Percentiles rank a stretch among this genome's conserved stretches.
These are phyloP conservation scores for Eucalyptus coolabah DNA, from an alignment of 345 rosid genomes.

Conservation along the genomic window DNA sequence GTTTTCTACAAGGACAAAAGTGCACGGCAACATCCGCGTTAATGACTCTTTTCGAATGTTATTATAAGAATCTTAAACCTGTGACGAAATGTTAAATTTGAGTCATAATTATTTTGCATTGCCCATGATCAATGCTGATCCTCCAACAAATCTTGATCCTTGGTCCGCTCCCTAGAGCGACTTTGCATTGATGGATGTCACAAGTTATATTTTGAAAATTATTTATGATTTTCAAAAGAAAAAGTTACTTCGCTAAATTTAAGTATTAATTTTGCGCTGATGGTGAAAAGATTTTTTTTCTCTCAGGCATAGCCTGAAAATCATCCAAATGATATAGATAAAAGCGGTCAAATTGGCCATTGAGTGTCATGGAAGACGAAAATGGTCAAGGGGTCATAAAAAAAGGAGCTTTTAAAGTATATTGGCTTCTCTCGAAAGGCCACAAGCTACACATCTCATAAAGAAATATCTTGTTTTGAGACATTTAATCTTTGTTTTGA, in stretches of 20 bases:
- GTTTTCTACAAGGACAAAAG: background rate
- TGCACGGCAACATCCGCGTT: background rate
- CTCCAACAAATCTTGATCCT: accelerated
- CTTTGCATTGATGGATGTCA: background rate
- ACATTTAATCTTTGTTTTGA: background rate
- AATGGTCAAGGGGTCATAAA: background rate
- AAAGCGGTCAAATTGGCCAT: background rate
- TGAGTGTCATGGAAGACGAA: background rate
- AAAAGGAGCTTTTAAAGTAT: background rate
- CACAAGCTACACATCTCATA: background rate
- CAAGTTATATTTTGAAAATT: background rate
- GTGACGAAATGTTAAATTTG: accelerated
- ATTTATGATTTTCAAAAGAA: background rate
- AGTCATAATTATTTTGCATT: background rate
- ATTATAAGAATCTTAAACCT: background rate
- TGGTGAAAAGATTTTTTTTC: background rate
- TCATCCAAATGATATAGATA: background rate
- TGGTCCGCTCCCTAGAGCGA: background rate
- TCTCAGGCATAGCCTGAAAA: background rate
- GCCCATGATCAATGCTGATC: accelerated
- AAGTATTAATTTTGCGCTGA: accelerated
- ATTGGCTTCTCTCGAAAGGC: background rate
- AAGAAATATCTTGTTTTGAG: background rate
- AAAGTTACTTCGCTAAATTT: background rate
- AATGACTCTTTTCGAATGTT: background rate